Evolutionary conservation across 768 basidiomycete species (phyloP), one percentile per base, ranked within the genome.

Genomic region (Termitomyces sp.): DNA sequence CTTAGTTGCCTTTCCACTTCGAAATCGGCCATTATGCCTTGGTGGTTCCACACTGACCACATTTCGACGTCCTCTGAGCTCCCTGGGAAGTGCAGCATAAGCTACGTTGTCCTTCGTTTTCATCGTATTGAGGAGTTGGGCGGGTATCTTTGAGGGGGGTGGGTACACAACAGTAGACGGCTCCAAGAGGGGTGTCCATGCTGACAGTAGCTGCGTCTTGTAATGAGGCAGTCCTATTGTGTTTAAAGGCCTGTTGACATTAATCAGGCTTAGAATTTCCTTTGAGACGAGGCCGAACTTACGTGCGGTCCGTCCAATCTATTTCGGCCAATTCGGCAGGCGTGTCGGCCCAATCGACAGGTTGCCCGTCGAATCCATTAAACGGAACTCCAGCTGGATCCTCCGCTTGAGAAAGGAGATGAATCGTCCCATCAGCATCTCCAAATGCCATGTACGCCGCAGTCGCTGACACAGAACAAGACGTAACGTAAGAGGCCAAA

Each of bases 361-460:
- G 83, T 60, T 90, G 83, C 1, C 93, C 93, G 56, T 92, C 87
- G 63, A 87, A 96, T 0, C 95, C 93, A 61, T 96, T 96, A 69
- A 96, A 88, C 2, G 92, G 89, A 30, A 81, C 71, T 17, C 70
- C 73, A 1, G 76, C 77, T 3, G 77, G 80, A 48, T 86, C 84
- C 41, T 87, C 81, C 11, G 78, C 79, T 51, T 90, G 88, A 47
- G 88, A 83, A 64, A 93, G 73, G 17, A 98, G 72, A 70, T 96
- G 93, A 3, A 98, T 79, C 5, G 77, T 74, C 17, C 95, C 94
- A 42, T 90, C 86, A 0, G 87, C 84, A 63, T 97, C 94, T 0
- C 93, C 95, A 61, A 95, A 93, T 0, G 92, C 94, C 65, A 98
- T 77, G 64, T 93, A 97, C n/a, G 88, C 84, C 35, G 90, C 93